Percentiles rank a stretch among this genome's conserved stretches.
Evolutionary conservation across 75 land plant genomes (phyloP).

Genomic region (Picea sitchensis): DNA sequence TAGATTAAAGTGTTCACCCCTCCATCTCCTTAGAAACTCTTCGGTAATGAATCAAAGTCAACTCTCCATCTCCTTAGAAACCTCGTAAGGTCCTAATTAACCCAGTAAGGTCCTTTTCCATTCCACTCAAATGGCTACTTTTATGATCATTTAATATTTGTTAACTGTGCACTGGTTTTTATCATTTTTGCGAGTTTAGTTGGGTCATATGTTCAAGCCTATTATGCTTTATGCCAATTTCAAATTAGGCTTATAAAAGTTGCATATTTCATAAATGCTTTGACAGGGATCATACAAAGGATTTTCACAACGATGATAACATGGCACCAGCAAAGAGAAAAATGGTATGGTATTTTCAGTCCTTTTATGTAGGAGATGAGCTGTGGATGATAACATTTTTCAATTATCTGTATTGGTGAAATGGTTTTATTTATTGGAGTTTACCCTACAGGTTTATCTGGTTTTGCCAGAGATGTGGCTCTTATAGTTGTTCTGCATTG

Average conservation of each 20-base stretch:
- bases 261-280: background rate
- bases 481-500: background rate
- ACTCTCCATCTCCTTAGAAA: too few relatives aligned
- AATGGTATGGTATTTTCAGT: background rate
- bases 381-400: background rate
- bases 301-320: slow-evolving; percentile 1
- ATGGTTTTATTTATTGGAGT: background rate
- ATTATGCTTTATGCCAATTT: background rate
- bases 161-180: background rate
- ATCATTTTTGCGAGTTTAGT: background rate
- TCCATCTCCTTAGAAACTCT: too few relatives aligned
- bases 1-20: too few relatives aligned
- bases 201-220: too few relatives aligned
- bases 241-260: background rate
- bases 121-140: too few relatives aligned
- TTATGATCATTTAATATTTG: too few relatives aligned
- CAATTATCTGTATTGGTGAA: background rate
- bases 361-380: background rate
- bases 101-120: too few relatives aligned
- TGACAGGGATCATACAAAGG: slow-evolving; percentile 9
- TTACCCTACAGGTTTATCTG: background rate
- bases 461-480: background rate
- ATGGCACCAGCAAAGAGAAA: background rate
- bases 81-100: too few relatives aligned
- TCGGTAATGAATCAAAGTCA: too few relatives aligned